Evolutionary conservation across 257 asterid genomes (phyloP), one percentile per base, ranked within the genome.

Genomic region (Orobanche coerulescens): DNA sequence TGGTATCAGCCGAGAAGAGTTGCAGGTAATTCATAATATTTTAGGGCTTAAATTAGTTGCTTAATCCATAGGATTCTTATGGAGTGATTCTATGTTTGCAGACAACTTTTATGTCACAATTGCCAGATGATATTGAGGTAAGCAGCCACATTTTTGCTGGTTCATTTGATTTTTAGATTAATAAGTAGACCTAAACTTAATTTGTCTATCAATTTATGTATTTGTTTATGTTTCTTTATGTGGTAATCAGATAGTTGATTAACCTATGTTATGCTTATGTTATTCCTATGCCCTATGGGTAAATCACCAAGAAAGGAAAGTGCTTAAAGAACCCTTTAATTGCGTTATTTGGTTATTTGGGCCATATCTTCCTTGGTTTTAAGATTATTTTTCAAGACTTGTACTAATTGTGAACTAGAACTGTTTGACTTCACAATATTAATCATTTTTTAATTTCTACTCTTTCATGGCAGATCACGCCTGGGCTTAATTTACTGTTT

Each of bases 1-100:
- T 42, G 97, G 97, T 42, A 82, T 77, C 65, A 33, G 90, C 0
- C 80, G 76, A 49, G 89, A 85, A 28, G 90, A 82, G 58, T 81
- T 93, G 73, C 90, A 88, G 95, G 98, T 92, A 64, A 23, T 12
- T 50, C 9, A 23, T 23, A 18, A 19, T 19, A 6, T 48, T 12
- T 20, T 10, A 49, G 31, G 31, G 59, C 30, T 19, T 20, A 6
- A 14, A 54, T 61, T 76, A 24, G 40, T 61, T 56, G 30, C 40
- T 39, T 49, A 31, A 62, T 43, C 14, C 12, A 65, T 58, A 31
- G 9, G 50, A 49, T 8, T 26, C 74, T 71, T n/a, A 68, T 61
- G 12, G 9, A 12, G 48, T 55, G 7, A 25, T 65, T 66, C 53
- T 69, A 6, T 57, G 5, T 56, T 60, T 76, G 61, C 82, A 77